These are phyloP conservation scores for Saccharomycopsis guyanensis DNA, from an alignment of 805 yeast species.

Conservation along the genomic window DNA sequence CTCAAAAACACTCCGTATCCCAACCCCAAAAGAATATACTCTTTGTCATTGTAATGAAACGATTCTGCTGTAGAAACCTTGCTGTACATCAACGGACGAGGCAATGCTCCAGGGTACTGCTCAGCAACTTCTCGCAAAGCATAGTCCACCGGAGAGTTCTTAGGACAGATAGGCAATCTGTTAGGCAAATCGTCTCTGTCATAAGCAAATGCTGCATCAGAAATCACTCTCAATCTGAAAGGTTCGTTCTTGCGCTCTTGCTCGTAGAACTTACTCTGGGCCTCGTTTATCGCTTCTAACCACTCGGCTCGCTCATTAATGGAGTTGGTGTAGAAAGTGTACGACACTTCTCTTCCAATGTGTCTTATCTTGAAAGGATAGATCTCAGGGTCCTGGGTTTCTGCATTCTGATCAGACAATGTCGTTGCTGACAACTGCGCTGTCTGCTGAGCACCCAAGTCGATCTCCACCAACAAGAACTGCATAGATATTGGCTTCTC, in stretches of 20 bases:
- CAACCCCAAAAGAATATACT: conserved; percentile 51
- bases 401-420: not conserved
- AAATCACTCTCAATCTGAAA: conserved; percentile 42
- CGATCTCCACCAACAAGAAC: conserved; percentile 43
- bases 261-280: conserved; percentile 35
- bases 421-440: not conserved
- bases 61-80: conserved; percentile 26
- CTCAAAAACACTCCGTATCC: conserved; percentile 54
- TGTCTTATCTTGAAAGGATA: conserved; percentile 44
- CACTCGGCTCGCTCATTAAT: conserved; percentile 49
- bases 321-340: conserved; percentile 41
- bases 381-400: conserved; percentile 21
- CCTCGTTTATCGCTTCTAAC: conserved; percentile 43
- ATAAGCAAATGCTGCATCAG: conserved; percentile 58
- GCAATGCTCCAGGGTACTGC: conserved; percentile 21
- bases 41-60: conserved; percentile 37
- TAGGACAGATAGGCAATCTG: conserved; percentile 46
- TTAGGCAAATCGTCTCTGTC: conserved; percentile 43
- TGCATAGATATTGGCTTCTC: conserved; percentile 59
- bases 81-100: conserved; percentile 25
- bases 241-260: conserved; percentile 40
- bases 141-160: conserved; percentile 43
- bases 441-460: conserved; percentile 1
- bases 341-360: conserved; percentile 46
- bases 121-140: conserved; percentile 32